Conservation (phyloP, 768 basidiomycete species). For the Ramaria rubella region DNA sequence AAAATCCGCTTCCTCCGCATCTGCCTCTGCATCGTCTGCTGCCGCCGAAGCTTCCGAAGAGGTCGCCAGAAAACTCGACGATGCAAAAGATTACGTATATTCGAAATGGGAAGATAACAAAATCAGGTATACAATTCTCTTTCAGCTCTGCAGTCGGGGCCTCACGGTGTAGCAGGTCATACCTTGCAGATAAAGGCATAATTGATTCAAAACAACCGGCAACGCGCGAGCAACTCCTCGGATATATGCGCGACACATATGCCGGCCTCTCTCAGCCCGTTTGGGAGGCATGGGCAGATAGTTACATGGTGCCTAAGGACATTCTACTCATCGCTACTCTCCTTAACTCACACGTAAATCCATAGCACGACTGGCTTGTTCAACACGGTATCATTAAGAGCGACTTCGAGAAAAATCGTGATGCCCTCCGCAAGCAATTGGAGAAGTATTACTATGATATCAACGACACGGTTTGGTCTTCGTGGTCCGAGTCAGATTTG, state of each 20-base stretch:
- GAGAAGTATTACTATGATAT: slow-evolving; percentile 67
- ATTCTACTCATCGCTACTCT: not conserved
- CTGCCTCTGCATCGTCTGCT: slow-evolving; percentile 23
- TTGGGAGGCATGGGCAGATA: slow-evolving; percentile 85
- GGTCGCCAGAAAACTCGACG: slow-evolving; percentile 49
- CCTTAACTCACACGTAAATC: not conserved
- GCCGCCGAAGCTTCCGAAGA: slow-evolving; percentile 49
- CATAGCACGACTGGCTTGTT: slow-evolving; percentile 77
- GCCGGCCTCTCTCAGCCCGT: slow-evolving; percentile 52
- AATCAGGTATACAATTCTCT: slow-evolving; percentile 33
- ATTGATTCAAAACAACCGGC: slow-evolving; percentile 56
- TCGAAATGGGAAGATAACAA: slow-evolving; percentile 83
- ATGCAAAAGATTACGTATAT: slow-evolving; percentile 80
- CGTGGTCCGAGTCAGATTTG: slow-evolving; percentile 76
- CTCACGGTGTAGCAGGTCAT: slow-evolving; percentile 25
- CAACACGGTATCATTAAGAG: slow-evolving; percentile 67
- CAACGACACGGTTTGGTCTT: slow-evolving; percentile 47
- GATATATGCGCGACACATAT: slow-evolving; percentile 64
- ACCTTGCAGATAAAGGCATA: slow-evolving; percentile 69
- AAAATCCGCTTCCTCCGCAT: slow-evolving; percentile 22
- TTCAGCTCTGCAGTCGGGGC: too few species aligned
- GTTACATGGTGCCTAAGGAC: slow-evolving; percentile 63
- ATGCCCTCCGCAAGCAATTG: slow-evolving; percentile 61
- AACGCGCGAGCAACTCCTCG: slow-evolving; percentile 60
- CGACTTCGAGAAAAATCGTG: slow-evolving; percentile 50